Percentiles rank a stretch among this genome's conserved stretches.
Evolutionary conservation across 345 rosid species (phyloP).

Genomic region (Corymbia maculata): DNA sequence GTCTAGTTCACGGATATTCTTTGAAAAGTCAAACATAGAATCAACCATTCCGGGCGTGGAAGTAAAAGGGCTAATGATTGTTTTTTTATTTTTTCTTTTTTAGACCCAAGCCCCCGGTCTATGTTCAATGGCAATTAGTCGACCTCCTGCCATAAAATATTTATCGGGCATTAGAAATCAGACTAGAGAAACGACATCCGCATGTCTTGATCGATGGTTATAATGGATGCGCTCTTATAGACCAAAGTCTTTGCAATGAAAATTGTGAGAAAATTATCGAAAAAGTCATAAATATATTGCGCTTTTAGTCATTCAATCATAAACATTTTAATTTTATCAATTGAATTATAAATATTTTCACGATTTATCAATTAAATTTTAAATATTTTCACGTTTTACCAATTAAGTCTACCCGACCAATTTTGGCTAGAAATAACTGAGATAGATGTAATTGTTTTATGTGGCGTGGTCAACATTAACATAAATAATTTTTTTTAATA

Average conservation of each 20-base stretch:
- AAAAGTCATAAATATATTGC: too few species aligned
- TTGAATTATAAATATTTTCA: accelerated
- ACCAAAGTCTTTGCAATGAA: neutral
- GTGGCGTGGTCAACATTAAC: accelerated
- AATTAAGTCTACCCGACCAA: neutral
- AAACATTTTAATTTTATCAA: too few species aligned
- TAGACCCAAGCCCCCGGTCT: neutral
- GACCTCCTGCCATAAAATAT: neutral
- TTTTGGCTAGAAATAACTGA: neutral
- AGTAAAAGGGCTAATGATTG: neutral
- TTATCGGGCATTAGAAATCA: neutral
- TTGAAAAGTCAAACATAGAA: neutral
- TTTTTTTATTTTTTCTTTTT: too few species aligned
- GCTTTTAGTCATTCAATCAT: accelerated
- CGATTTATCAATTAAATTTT: accelerated
- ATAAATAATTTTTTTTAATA: too few species aligned
- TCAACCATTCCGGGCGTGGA: neutral
- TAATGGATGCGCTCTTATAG: neutral
- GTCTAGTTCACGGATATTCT: neutral
- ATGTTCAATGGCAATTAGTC: neutral
- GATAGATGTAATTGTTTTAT: too few species aligned
- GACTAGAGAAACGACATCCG: neutral
- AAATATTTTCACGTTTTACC: accelerated
- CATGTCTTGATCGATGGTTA: neutral
- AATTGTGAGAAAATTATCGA: accelerated